These are phyloP conservation scores for Penicillium digitatum DNA, from an alignment of 2,329 filamentous ascomycete genomes.

Conservation along the genomic window DNA sequence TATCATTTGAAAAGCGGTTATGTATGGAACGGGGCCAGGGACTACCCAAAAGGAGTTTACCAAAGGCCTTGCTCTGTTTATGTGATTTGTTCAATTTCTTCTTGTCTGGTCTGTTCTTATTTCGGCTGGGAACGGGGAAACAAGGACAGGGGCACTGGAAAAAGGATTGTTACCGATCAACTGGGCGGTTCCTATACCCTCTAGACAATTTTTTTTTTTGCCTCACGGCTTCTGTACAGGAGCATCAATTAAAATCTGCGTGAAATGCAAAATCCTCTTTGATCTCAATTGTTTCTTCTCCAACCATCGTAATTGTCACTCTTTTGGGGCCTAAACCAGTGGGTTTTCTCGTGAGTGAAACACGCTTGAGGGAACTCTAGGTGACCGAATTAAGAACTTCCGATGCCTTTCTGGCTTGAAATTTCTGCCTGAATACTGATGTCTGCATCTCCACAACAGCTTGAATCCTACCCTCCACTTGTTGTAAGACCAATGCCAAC, in stretches of 20 bases:
- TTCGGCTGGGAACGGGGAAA: neutral
- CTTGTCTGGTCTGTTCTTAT: constrained; percentile 3
- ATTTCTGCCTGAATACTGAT: neutral
- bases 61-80: constrained; percentile 2
- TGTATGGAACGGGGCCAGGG: constrained; percentile 15
- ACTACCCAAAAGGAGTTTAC: constrained; percentile 20
- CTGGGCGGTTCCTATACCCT: constrained; percentile 3
- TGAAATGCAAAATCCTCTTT: constrained; percentile 20
- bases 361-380: neutral
- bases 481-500: neutral
- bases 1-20: constrained; percentile 23
- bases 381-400: neutral
- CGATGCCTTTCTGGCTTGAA: neutral
- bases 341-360: neutral
- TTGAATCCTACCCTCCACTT: neutral
- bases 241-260: constrained; percentile 12
- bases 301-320: neutral
- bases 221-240: constrained; percentile 23
- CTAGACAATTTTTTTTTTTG: constrained; percentile 7
- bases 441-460: neutral
- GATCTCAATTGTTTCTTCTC: neutral
- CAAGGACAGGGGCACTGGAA: neutral
- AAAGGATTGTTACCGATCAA: constrained; percentile 9
- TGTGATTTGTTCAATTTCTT: constrained; percentile 12
- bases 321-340: neutral